Base-by-base conservation (phyloP, 179 eudicot genomes). In the Beta corolliflora region DNA sequence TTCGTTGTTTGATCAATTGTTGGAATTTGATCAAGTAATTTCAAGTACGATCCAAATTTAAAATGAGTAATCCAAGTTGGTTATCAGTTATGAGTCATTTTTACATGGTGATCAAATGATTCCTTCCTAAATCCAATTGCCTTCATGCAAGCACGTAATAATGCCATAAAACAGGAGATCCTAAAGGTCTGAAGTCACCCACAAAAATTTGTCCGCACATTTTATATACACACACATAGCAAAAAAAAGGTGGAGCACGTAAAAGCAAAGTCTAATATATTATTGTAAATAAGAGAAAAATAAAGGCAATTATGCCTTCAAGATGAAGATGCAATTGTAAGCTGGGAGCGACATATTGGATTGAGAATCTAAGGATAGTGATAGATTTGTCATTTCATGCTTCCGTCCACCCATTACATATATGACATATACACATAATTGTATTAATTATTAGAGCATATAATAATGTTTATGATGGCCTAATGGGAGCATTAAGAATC, bases 61-160 rank as follows among this genome's bases (percentile, higher is more conserved):
- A 3, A 31, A 3, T 31, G 36, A 31, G 36, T 31, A 31, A 31
- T 31, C 36, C 36, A 9, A 48, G 52, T 7, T 48, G 0, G 7
- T 48, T 6, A 48, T 48, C 52, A 48, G 52, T 48, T 48, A 48
- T 48, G 52, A 48, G 7, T 48, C 52, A 48, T 6, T 9, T 48
- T 48, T 48, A 48, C 52, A 9, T 0, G 52, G 52, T 31, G 36
- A 31, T 48, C 52, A 46, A 61, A 61, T 61, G 54, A 56, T 67
- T 81, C 71, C 73, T 46, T 66, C 55, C 25, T 29, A 18, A 45
- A 66, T 73, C 64, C 84, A 82, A 63, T 63, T 46, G 76, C 82
- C 63, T 79, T 21, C 82, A 83, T 74, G 82, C 70, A 74, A 80
- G 67, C 84, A 82, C 84, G 81, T 82, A 77, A 50, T 25, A n/a